Conservation (phyloP, 1,284 basidiomycete species). For the Quambalaria eucalypti region DNA sequence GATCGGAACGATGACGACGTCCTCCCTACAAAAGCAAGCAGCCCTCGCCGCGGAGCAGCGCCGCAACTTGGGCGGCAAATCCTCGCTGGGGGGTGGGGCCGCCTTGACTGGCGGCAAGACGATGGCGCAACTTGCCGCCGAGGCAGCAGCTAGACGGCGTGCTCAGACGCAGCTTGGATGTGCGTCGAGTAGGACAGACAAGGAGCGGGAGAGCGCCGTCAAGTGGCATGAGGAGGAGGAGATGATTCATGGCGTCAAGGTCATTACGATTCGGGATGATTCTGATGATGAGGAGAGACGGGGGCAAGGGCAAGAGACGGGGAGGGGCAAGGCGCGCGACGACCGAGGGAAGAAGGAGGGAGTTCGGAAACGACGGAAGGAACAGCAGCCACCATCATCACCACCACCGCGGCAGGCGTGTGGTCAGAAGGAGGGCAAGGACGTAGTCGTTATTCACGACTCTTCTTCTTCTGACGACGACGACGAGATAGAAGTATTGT, state of each 20-base stretch:
- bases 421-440: too few species aligned
- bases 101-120: background rate
- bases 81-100: background rate
- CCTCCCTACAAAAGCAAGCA: background rate
- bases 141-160: constrained; percentile 3
- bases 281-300: too few species aligned
- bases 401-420: too few species aligned
- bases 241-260: constrained; percentile 6
- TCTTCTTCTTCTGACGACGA: too few species aligned
- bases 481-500: too few species aligned
- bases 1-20: background rate
- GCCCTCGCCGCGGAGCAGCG: constrained; percentile 3
- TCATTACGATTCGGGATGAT: too few species aligned
- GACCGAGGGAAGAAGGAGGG: too few species aligned
- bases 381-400: too few species aligned
- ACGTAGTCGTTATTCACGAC: too few species aligned
- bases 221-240: constrained; percentile 6
- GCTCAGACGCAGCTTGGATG: background rate
- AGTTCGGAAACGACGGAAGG: too few species aligned
- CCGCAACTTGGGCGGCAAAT: background rate
- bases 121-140: background rate
- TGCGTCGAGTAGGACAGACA: background rate
- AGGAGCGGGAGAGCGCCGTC: background rate
- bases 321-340: too few species aligned
- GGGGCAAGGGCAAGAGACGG: too few species aligned